phyloP scores from a whole-genome alignment of 1,139 yeast genomes.

The Tardiomyces depauwii region DNA sequence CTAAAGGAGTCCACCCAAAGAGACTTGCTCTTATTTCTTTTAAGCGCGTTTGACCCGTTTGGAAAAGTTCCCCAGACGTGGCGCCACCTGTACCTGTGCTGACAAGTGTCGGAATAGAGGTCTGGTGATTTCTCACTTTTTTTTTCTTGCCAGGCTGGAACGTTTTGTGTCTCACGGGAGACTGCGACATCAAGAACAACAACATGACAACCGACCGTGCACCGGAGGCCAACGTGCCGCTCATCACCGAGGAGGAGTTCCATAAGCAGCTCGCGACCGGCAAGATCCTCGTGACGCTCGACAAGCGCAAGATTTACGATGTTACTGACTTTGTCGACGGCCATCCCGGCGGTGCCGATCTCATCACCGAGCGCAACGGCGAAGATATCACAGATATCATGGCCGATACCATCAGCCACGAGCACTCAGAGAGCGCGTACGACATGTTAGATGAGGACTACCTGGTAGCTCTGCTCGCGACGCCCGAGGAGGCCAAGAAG shows the following conservation, averaged over 20 bases:
- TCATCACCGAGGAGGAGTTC: not conserved
- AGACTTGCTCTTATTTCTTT: too few relatives aligned
- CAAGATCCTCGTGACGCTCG: conserved; percentile 43
- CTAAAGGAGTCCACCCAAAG: too few relatives aligned
- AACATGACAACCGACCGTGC: not conserved
- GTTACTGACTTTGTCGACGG: conserved; percentile 68
- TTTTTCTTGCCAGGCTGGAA: too few relatives aligned
- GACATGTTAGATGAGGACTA: conserved; percentile 77
- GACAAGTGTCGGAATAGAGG: too few relatives aligned
- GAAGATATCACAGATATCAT: conserved; percentile 70
- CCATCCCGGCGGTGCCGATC: conserved; percentile 81
- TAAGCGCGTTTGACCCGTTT: too few relatives aligned
- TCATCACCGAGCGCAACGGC: conserved; percentile 69
- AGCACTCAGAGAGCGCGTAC: conserved; percentile 77
- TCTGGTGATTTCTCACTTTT: too few relatives aligned
- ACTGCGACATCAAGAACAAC: too few relatives aligned
- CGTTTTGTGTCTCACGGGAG: too few relatives aligned
- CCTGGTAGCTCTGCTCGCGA: conserved; percentile 52
- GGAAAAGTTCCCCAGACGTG: too few relatives aligned
- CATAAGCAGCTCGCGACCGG: not conserved
- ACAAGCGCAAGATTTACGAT: conserved; percentile 70
- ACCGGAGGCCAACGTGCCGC: not conserved
- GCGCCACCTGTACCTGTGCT: too few relatives aligned
- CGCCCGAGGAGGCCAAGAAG: conserved; percentile 46
- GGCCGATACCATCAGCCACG: conserved; percentile 59